Conservation (phyloP, 208 protist species). For the Kentomonas sorsogonicus region DNA sequence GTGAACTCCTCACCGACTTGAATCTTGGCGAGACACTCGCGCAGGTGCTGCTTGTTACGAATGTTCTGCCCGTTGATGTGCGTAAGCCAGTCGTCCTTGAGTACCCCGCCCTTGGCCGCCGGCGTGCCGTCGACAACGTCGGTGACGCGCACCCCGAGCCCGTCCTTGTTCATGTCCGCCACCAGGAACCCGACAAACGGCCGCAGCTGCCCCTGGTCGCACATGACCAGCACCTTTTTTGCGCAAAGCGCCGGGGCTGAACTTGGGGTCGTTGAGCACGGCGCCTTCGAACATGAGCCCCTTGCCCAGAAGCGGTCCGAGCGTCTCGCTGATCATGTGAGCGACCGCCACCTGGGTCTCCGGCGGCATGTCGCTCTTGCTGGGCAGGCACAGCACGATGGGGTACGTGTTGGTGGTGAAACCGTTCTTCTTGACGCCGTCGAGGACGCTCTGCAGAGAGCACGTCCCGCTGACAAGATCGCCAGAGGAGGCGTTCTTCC, state of each 20-base stretch:
- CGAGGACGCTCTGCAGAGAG: constrained; percentile 47
- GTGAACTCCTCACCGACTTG: constrained; percentile 80
- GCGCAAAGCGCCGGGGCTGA: constrained; percentile 75
- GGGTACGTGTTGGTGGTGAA: constrained; percentile 75
- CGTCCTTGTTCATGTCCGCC: constrained; percentile 86
- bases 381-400: constrained; percentile 74
- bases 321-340: constrained; percentile 35
- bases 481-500: constrained; percentile 34
- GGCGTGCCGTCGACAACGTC: constrained; percentile 76
- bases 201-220: constrained; percentile 60
- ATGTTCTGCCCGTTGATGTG: constrained; percentile 75
- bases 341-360: constrained; percentile 61
- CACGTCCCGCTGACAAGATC: constrained; percentile 57
- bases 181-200: constrained; percentile 84
- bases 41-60: constrained; percentile 76
- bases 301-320: constrained; percentile 61
- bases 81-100: constrained; percentile 87
- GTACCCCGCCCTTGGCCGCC: constrained; percentile 69
- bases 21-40: constrained; percentile 47
- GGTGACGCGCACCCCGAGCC: constrained; percentile 81
- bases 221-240: constrained; percentile 81
- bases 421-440: constrained; percentile 61
- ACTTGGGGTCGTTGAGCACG: constrained; percentile 84
- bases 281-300: constrained; percentile 87
- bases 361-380: constrained; percentile 25